Base-by-base conservation (phyloP, 169 alveolate genomes). In the Babesia ovis region DNA sequence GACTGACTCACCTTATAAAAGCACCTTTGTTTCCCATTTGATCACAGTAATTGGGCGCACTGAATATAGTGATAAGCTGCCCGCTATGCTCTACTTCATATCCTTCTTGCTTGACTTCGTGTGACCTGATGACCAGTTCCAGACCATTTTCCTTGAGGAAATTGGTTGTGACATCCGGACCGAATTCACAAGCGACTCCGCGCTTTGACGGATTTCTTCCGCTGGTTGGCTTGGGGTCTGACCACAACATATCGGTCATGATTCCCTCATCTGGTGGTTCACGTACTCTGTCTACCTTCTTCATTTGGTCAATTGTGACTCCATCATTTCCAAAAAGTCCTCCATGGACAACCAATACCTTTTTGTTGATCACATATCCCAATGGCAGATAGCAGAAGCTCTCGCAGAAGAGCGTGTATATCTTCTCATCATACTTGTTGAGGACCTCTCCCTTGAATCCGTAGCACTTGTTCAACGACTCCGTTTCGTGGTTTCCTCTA, bases 31-130 rank as follows among this genome's bases (percentile, higher is more conserved):
- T 97, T 51, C 98, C 98, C 99, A 97, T 97, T 87, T 96, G 96
- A 90, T 97, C 99, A 86, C 99, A 98, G 86, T 98, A 98, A 88
- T 98, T 98, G 6, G 99, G 99, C 22, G 99, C 99, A 56, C 98
- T 92, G 91, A 98, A 98, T 39, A 98, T 97, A 16, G 99, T 98
- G 54, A 97, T 94, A 48, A 95, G 95, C 81, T 94, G 92, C 22
- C 99, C 99, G 50, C 90, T 95, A 79, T 97, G 98, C 71, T 97
- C 99, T 31, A 95, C 92, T 85, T 97, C 98, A 79, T 97, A 98
- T 25, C 99, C 99, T 59, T 96, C 97, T 76, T 93, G 96, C 88
- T 97, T 97, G 82, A 97, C 98, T 84, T 98, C 99, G 89, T 98
- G 99, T 32, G 98, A 93, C 70, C 99, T 89, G 37, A 98, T 95